These are phyloP conservation scores for Amniculicola lignicola DNA, from an alignment of 495 filamentous ascomycete species.

Conservation along the genomic window DNA sequence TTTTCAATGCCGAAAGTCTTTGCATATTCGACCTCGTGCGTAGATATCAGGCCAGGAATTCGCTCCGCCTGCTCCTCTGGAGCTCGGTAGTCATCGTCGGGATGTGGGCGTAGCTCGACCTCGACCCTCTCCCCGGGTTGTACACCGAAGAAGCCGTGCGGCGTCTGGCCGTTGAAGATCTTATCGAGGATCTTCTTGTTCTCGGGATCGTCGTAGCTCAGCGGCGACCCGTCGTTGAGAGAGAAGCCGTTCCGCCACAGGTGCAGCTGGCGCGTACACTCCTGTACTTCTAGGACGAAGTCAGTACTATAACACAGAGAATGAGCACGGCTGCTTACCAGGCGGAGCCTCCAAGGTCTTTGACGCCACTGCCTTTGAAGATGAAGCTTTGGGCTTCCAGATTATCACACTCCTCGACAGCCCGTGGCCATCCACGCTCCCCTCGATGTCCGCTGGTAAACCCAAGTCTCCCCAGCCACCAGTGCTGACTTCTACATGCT, in stretches of 20 bases:
- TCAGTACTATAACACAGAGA: too few relatives aligned
- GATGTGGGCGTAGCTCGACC: conserved; percentile 76
- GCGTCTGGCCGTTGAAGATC: conserved; percentile 81
- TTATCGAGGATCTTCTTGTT: conserved; percentile 73
- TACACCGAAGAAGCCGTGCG: conserved; percentile 82
- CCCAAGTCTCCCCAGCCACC: too few relatives aligned
- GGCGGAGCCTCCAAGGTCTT: too few relatives aligned
- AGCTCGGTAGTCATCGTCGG: conserved; percentile 68
- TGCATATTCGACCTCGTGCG: background rate
- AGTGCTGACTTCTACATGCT: too few relatives aligned
- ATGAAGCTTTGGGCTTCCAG: too few relatives aligned
- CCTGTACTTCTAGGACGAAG: too few relatives aligned
- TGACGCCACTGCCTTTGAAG: too few relatives aligned
- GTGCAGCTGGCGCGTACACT: conserved; percentile 61
- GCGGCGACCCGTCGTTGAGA: conserved; percentile 84
- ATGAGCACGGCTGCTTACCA: too few relatives aligned
- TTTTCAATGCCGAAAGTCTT: background rate
- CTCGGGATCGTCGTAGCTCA: conserved; percentile 76
- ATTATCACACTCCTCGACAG: too few relatives aligned
- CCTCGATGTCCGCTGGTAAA: too few relatives aligned
- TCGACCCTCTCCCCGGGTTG: conserved; percentile 78
- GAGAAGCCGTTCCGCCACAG: conserved; percentile 93
- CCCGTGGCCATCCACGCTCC: too few relatives aligned
- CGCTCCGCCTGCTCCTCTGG: conserved; percentile 83
- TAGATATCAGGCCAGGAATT: conserved; percentile 62